Evolutionary conservation across 345 rosid genomes (phyloP), one percentile per base, ranked within the genome.

Genomic region (Salix caprea): DNA sequence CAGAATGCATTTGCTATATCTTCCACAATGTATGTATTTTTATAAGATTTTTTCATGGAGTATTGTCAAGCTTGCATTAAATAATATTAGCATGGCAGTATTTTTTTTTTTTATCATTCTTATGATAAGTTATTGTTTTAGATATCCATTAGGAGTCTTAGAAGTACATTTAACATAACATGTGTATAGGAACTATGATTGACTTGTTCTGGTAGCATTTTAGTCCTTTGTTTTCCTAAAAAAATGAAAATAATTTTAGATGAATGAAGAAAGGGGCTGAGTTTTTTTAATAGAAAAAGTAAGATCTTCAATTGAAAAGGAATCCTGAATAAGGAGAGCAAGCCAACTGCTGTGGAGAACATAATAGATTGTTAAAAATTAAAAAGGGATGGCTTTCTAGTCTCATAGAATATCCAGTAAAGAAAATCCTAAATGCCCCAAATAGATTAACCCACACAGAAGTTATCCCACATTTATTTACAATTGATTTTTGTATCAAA

Each of bases 1-100:
- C 99, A 28, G 99, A 96, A 84, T 96, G 99, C 87, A 80, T 96
- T 73, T 94, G 99, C 92, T 96, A 92, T 89, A 94, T 96, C 71
- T 94, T 96, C 85, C 99, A 96, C 84, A 84, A 88, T 30, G 99
- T 94, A 88, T 18, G 90, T 74, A 80, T 65, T 80, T 44, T 61
- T 36, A 10, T 42, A 12, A 44, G 36, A 46, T 26, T 11, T n/a
- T 26, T 73, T 48, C 9, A 15, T 74, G 65, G 71, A 75, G 8
- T 44, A 52, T 21, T 30, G 34, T 50, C 65, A 21, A 8, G 26
- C 30, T 66, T 72, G 56, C 7, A 74, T 75, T 75, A 58, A 64
- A 5, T 77, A 23, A 62, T n/a, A 54, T 60, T 5, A 18, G 74
- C 39, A 16, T 56, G 58, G 39, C 71, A 61, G 67, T 76, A 52